These are phyloP conservation scores for Paspalum notatum DNA, from an alignment of 176 grass and related monocot species.

Conservation along the genomic window DNA sequence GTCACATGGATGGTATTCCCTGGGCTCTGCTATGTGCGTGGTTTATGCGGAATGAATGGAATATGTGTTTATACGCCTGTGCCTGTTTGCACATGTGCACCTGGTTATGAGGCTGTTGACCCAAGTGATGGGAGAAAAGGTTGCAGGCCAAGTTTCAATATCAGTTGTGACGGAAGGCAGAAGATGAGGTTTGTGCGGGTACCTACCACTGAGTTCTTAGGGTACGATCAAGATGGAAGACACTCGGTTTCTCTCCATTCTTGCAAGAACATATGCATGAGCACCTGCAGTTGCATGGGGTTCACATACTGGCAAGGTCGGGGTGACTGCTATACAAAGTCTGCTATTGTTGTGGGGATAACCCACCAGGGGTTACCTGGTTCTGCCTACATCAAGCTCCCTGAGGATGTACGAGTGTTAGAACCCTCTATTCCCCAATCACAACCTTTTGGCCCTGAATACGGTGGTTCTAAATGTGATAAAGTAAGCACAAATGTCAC, in stretches of 20 bases:
- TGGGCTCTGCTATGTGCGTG: slow-evolving; percentile 37
- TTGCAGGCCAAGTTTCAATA: slow-evolving; percentile 33
- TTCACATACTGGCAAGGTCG: slow-evolving; percentile 35
- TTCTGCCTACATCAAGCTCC: slow-evolving; percentile 43
- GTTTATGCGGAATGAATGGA: slow-evolving; percentile 60
- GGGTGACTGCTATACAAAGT: slow-evolving; percentile 33
- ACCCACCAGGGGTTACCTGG: not conserved
- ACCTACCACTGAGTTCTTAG: slow-evolving; percentile 28
- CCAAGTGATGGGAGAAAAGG: slow-evolving; percentile 55
- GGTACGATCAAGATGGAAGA: slow-evolving; percentile 7
- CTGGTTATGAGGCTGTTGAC: slow-evolving; percentile 49
- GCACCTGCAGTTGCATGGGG: slow-evolving; percentile 34
- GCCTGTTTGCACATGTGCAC: slow-evolving; percentile 48
- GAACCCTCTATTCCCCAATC: slow-evolving; percentile 36
- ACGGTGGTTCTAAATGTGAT: slow-evolving; percentile 10
- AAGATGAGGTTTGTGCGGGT: slow-evolving; percentile 32
- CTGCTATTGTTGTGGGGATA: slow-evolving; percentile 17
- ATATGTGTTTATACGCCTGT: slow-evolving; percentile 48
- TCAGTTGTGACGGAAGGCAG: slow-evolving; percentile 33
- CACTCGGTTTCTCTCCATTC: not conserved
- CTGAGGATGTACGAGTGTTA: not conserved
- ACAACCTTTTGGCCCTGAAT: slow-evolving; percentile 32
- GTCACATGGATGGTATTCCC: slow-evolving; percentile 63
- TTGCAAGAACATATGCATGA: slow-evolving; percentile 43
- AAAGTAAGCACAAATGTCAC: not conserved